Base-by-base conservation (phyloP, 2,329 filamentous ascomycete genomes). In the Trichoderma sp. region DNA sequence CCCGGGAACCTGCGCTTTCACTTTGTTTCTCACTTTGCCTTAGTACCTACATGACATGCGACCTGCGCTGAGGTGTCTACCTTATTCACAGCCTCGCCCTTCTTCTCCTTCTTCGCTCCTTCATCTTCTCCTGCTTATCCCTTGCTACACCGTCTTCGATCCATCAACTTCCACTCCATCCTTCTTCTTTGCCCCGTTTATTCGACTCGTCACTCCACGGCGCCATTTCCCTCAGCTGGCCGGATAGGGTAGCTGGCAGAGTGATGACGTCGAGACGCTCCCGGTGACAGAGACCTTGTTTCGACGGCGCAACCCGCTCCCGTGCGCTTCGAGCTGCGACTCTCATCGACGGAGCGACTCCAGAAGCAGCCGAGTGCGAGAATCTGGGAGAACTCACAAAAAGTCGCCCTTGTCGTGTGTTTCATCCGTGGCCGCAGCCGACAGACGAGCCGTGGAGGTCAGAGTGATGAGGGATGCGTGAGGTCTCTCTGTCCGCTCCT, bases 401-500 rank as follows among this genome's bases (percentile, higher is more conserved):
- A 50, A 39, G 21, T 24, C 12, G 34, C 34, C 50, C 9, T 17
- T 28, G 28, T 21, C 26, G 21, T 43, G 24, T 43, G 39, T 47
- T 52, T 39, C 14, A 34, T 52, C 41, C 17, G 50, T 39, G 19
- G 28, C 60, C 19, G 50, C 26, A 26, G 59, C 48, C 19, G 60
- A 56, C 56, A 26, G 47, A 52, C 47, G 30, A 43, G 50, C n/a
- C 19, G 47, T 51, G 60, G 60, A 52, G 39, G 47, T 47, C 47
- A 60, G 30, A 54, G 55, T 60, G 56, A 52, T 56, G 64, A 66
- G 64, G 64, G 58, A 54, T 47, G 43, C 43, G 47, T 47, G 44
- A 63, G 60, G 59, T 55, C 61, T 51, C 60, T 66, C 54, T 50
- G 54, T 64, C 64, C 64, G 30, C 59, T 66, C 64, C 52, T 64